phyloP scores from a whole-genome alignment of 345 rosid genomes.

The Fremontodendron californicum region DNA sequence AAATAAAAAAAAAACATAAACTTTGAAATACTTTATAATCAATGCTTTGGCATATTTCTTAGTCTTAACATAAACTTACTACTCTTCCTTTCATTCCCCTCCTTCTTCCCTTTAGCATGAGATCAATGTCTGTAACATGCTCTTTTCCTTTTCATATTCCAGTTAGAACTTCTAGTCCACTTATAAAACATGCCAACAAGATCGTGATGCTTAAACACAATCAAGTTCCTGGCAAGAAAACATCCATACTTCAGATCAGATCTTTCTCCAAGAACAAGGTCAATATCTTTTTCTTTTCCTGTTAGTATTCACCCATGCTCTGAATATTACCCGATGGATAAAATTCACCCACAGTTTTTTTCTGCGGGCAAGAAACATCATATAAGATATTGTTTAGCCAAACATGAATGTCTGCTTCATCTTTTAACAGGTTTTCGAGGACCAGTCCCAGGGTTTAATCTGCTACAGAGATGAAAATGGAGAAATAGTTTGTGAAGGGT shows the following conservation, averaged over 20 bases:
- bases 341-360: background rate
- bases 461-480: slow-evolving; percentile 77
- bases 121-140: slow-evolving; percentile 44
- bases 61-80: background rate
- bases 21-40: background rate
- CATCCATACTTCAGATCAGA: slow-evolving; percentile 41
- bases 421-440: slow-evolving; percentile 63
- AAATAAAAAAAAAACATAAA: background rate
- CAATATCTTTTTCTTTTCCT: slow-evolving; percentile 8
- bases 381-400: background rate
- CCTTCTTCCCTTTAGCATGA: slow-evolving; percentile 12
- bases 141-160: slow-evolving; percentile 37
- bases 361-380: background rate
- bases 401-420: background rate
- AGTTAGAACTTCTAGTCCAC: slow-evolving; percentile 26
- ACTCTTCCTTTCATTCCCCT: background rate
- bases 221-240: slow-evolving; percentile 34
- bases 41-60: background rate
- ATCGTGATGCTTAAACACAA: slow-evolving; percentile 38
- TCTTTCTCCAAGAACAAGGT: slow-evolving; percentile 63
- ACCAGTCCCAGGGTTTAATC: slow-evolving; percentile 57
- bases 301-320: background rate
- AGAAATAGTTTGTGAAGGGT: slow-evolving; percentile 88
- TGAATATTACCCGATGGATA: no score
- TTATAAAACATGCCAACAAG: slow-evolving; percentile 28